Base-by-base conservation (phyloP, 2,329 filamentous ascomycete genomes). In the Cladorrhinum sp. region DNA sequence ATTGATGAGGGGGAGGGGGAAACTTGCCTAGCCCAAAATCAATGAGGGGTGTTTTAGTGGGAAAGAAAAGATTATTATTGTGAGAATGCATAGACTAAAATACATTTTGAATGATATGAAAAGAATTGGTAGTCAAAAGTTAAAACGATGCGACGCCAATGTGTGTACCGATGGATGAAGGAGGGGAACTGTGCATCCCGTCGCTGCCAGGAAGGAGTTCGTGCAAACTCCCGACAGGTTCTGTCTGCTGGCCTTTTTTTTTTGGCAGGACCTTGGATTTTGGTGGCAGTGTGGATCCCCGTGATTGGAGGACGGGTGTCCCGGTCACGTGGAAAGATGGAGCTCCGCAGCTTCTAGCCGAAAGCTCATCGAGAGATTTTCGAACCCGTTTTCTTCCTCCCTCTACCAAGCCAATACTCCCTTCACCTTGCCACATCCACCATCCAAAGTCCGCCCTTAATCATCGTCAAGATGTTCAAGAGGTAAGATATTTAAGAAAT, bases 401-500 rank as follows among this genome's bases (percentile, higher is more conserved):
- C 64, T 46, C 42, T 46, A 36, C 59, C 61, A 65, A 67, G 66
- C 66, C 66, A 65, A 59, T 18, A 64, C 59, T 61, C 55, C 62
- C 56, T 21, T 63, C 61, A 64, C 60, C 60, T 61, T 65, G 62
- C 18, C 56, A 64, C 64, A 67, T 66, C 66, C 63, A 64, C 66
- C 65, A 61, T 62, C 66, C 53, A 66, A 67, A 68, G 78, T 82
- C 81, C 81, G 83, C 83, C 85, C 83, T 84, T 80, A 79, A 80
- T 83, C 83, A 86, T 87, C 85, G 79, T 78, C 83, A 90, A 84
- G 86, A 91, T 91, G 88, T 88, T 90, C 82, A 90, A 90, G 87
- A 90, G 87, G 88, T 91, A 79, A 79, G 86, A 84, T 73, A 46
- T 46, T 18, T 8, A 64, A 63, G 66, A 36, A 16, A 36, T 36